Percentiles rank a stretch among this genome's conserved stretches.
These are phyloP conservation scores for Boletus huronensis DNA, from an alignment of 768 basidiomycete species.

Conservation along the genomic window DNA sequence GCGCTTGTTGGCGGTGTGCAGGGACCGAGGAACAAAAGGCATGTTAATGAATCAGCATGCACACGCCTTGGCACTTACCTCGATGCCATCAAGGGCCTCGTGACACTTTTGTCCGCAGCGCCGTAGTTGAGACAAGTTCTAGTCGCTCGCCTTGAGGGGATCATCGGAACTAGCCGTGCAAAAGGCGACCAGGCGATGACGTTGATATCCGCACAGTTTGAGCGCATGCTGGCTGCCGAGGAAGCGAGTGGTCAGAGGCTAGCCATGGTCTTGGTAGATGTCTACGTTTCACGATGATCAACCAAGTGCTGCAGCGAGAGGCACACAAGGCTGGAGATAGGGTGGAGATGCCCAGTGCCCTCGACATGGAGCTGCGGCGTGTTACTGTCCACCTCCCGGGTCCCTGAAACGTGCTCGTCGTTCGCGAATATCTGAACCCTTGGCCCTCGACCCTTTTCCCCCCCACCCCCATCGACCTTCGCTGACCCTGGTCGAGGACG, in stretches of 20 bases:
- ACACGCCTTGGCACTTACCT: constrained; percentile 1
- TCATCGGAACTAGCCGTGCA: not conserved
- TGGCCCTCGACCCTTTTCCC: constrained; percentile 10
- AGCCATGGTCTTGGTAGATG: too few relatives aligned
- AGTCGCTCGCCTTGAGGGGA: not conserved
- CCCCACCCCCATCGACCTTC: not conserved
- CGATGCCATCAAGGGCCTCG: constrained; percentile 14
- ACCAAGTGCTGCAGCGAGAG: too few relatives aligned
- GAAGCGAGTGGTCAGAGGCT: too few relatives aligned
- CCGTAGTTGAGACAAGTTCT: not conserved
- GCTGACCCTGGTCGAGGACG: not conserved
- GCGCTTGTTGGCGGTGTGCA: not conserved
- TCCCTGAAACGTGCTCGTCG: constrained; percentile 20
- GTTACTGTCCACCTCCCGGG: not conserved
- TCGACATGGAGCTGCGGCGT: constrained; percentile 12
- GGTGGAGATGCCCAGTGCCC: not conserved
- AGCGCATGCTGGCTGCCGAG: not conserved
- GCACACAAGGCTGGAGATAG: too few relatives aligned
- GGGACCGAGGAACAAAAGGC: not conserved
- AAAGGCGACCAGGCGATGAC: not conserved
- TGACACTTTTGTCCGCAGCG: not conserved
- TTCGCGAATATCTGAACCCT: constrained; percentile 13
- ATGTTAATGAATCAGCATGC: not conserved
- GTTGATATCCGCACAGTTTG: not conserved
- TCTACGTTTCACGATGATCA: not conserved